Percentiles rank a stretch among this genome's conserved stretches.
Conservation (phyloP, 202 grass and related monocot species). For the Musa balbisiana region DNA sequence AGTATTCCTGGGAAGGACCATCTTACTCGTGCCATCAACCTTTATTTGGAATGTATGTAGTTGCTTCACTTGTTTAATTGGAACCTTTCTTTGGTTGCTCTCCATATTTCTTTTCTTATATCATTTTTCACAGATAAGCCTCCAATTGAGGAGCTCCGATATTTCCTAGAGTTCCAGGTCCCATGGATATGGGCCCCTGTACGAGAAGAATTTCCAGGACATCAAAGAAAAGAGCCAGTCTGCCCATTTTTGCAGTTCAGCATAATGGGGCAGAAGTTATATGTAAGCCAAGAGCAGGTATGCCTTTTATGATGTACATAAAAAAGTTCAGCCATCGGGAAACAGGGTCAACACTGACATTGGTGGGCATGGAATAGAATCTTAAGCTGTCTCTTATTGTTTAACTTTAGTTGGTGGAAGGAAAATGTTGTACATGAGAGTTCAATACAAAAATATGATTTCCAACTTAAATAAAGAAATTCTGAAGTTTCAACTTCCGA, state of each 20-base stretch:
- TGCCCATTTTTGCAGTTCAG: slow-evolving; percentile 43
- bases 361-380: neutral
- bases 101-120: slow-evolving; percentile 12
- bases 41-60: slow-evolving; percentile 64
- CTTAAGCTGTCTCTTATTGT: neutral
- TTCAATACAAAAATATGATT: no score
- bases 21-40: slow-evolving; percentile 47
- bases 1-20: slow-evolving; percentile 44
- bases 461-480: no score
- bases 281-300: slow-evolving; percentile 60
- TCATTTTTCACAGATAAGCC: slow-evolving; percentile 49
- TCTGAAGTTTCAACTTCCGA: no score
- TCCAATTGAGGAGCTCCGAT: slow-evolving; percentile 55
- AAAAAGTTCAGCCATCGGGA: no score
- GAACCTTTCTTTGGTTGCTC: neutral
- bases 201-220: slow-evolving; percentile 33
- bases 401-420: neutral
- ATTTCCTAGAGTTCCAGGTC: slow-evolving; percentile 67
- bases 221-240: slow-evolving; percentile 55
- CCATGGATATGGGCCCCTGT: slow-evolving; percentile 49
- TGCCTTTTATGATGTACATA: neutral
- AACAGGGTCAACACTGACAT: no score
- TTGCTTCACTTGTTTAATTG: neutral
- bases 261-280: slow-evolving; percentile 30
- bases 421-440: no score